These are phyloP conservation scores for Starmerella roubikii DNA, from an alignment of 805 yeast species.

Conservation along the genomic window DNA sequence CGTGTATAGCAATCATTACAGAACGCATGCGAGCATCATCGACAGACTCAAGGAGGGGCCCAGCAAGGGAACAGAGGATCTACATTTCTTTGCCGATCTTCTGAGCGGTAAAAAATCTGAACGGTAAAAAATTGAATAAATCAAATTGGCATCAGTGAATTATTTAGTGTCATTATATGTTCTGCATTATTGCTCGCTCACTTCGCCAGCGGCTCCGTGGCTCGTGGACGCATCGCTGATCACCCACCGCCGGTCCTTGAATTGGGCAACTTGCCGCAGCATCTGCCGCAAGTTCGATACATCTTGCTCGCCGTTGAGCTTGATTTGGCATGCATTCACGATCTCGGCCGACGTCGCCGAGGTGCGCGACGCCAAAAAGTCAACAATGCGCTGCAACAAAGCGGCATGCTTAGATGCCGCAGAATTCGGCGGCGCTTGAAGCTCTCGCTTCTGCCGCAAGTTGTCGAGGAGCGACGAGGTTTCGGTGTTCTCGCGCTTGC, in stretches of 20 bases:
- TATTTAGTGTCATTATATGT: neutral
- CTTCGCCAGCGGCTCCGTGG: no score
- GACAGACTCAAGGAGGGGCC: conserved; percentile 35
- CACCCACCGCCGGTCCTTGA: conserved; percentile 29
- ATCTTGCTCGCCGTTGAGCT: conserved; percentile 37
- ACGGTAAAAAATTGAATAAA: no score
- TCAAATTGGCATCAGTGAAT: neutral
- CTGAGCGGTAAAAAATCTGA: no score
- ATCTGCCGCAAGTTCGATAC: conserved; percentile 53
- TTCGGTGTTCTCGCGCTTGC: neutral
- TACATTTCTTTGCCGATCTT: conserved; percentile 19
- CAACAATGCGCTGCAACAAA: conserved; percentile 29
- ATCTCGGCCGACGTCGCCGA: conserved; percentile 39
- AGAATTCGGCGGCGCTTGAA: conserved; percentile 21
- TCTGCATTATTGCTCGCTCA: neutral
- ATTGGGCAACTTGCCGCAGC: conserved; percentile 50
- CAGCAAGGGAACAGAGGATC: conserved; percentile 21
- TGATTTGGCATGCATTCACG: conserved; percentile 28
- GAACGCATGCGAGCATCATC: conserved; percentile 77
- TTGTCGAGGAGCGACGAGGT: conserved; percentile 35
- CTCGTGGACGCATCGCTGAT: neutral
- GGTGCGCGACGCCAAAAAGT: conserved; percentile 28
- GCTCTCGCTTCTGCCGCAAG: conserved; percentile 33
- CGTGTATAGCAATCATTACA: conserved; percentile 51
- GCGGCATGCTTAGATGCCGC: conserved; percentile 18